phyloP scores from a whole-genome alignment of 345 rosid genomes.

The Hirschfeldia incana region DNA sequence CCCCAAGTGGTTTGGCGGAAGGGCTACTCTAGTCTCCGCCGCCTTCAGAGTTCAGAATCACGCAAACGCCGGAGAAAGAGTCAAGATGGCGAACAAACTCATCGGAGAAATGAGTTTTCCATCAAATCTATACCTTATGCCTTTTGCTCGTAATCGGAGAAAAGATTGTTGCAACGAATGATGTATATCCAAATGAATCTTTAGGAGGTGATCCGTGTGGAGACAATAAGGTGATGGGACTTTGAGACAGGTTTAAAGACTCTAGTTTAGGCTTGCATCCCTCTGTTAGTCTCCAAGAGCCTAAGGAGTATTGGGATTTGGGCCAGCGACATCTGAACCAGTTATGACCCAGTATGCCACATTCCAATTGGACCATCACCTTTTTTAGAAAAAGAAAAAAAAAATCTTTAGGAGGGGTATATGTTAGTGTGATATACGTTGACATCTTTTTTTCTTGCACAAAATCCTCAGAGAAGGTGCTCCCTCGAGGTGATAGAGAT shows the following conservation, averaged over 20 bases:
- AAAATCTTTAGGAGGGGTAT: conserved; percentile 45
- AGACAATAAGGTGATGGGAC: no score
- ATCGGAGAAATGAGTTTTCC: conserved; percentile 60
- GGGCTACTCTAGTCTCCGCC: neutral
- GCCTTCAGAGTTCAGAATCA: neutral
- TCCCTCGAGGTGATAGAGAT: conserved; percentile 73
- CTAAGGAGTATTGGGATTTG: no score
- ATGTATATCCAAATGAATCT: no score
- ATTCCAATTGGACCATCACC: no score
- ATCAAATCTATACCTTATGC: no score
- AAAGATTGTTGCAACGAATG: neutral
- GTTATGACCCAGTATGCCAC: neutral
- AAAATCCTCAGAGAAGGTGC: neutral
- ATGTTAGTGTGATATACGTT: conserved; percentile 69
- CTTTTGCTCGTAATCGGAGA: no score
- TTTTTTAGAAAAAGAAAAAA: no score
- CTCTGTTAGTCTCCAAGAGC: no score
- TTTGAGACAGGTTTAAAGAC: no score
- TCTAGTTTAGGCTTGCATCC: no score
- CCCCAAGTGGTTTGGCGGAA: neutral
- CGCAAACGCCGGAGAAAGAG: conserved; percentile 12
- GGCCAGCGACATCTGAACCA: neutral
- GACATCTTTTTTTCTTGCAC: conserved; percentile 27
- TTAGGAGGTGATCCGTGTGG: conserved; percentile 9
- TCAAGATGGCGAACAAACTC: conserved; percentile 59